Percentiles rank a stretch among this genome's conserved stretches.
Evolutionary conservation across 805 yeast genomes (phyloP).

Genomic region (Ogataea parapolymorpha): DNA sequence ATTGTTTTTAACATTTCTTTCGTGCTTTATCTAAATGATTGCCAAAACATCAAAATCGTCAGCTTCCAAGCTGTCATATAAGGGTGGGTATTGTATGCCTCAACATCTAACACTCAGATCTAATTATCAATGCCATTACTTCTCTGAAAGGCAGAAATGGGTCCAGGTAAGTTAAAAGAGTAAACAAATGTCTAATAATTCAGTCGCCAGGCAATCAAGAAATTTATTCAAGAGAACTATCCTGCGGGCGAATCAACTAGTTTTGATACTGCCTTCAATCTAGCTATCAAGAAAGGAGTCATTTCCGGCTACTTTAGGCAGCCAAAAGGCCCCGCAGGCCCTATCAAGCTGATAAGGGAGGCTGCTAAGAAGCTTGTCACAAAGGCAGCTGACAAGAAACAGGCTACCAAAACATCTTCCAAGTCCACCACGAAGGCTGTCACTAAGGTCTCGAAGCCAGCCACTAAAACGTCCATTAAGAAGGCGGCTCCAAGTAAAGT

Average conservation of each 20-base stretch:
- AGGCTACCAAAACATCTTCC: conserved; percentile 26
- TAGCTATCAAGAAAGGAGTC: conserved; percentile 79
- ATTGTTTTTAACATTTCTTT: conserved; percentile 1
- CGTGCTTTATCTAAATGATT: conserved; percentile 31
- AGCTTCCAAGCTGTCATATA: conserved; percentile 41
- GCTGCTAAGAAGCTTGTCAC: conserved; percentile 29
- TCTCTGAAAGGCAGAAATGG: conserved; percentile 80
- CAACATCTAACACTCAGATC: conserved; percentile 38
- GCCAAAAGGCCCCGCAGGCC: conserved; percentile 90
- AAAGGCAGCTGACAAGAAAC: conserved; percentile 30
- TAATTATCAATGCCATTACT: conserved; percentile 64
- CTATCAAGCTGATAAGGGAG: conserved; percentile 60
- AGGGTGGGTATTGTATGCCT: conserved; percentile 37
- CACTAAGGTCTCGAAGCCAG: conserved; percentile 26
- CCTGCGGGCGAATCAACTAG: conserved; percentile 50
- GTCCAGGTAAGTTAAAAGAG: conserved; percentile 48
- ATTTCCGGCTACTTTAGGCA: conserved; percentile 70
- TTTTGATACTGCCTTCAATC: conserved; percentile 74
- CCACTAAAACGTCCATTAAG: conserved; percentile 29
- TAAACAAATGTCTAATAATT: not conserved
- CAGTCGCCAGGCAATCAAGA: conserved; percentile 85
- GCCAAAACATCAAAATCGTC: conserved; percentile 32
- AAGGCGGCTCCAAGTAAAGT: conserved; percentile 25
- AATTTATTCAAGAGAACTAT: conserved; percentile 66
- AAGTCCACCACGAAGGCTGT: conserved; percentile 20